These are phyloP conservation scores for Fragaria ananassa DNA, from an alignment of 306 rosid species.

Conservation along the genomic window DNA sequence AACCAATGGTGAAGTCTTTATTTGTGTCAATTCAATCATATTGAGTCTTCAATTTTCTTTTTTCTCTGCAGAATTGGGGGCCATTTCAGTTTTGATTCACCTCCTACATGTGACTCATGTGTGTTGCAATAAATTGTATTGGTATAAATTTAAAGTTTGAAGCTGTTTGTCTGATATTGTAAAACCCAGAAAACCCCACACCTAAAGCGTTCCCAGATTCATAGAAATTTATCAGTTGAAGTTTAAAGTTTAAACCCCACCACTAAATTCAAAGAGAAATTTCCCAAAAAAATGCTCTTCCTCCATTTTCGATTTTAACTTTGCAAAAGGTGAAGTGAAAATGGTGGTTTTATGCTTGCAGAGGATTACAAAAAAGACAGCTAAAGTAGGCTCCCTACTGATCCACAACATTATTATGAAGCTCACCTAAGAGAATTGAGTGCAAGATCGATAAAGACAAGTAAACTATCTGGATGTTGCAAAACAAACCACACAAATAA, in stretches of 20 bases:
- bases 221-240: conserved; percentile 11
- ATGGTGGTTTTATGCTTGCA: neutral
- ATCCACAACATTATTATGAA: neutral
- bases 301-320: neutral
- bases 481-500: conserved; percentile 9
- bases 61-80: neutral
- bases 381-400: conserved; percentile 1
- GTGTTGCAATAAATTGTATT: conserved; percentile 14
- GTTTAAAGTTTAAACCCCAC: conserved; percentile 18
- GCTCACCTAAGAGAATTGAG: neutral
- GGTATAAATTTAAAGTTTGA: neutral
- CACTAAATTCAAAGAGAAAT: conserved; percentile 17
- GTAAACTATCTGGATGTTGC: neutral
- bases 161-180: neutral
- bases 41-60: neutral
- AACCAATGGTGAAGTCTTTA: neutral
- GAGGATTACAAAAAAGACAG: neutral
- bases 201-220: neutral
- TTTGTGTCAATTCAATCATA: conserved; percentile 6
- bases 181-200: conserved; percentile 8
- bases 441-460: neutral
- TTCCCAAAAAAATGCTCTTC: neutral
- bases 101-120: conserved; percentile 29
- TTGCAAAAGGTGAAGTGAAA: neutral
- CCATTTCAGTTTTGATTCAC: conserved; percentile 1